A percentile compares a stretch with the other conserved stretches of the same genome.
phyloP scores from a whole-genome alignment of 345 rosid species.

The Acer campestre region DNA sequence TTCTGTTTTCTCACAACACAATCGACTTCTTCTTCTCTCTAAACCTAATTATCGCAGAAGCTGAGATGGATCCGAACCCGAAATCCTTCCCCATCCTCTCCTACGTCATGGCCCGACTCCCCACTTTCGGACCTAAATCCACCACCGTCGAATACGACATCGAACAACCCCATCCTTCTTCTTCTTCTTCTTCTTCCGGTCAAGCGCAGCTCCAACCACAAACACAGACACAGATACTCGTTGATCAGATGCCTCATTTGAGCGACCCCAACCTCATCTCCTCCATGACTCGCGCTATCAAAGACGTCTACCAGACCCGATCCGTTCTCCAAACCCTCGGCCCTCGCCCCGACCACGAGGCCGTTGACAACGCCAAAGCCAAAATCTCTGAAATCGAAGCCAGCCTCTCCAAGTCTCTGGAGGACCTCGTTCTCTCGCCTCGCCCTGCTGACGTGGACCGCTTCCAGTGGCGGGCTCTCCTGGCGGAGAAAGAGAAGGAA shows the following conservation, averaged over 20 bases:
- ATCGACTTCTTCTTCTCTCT: not conserved
- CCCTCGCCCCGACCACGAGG: conserved; percentile 90
- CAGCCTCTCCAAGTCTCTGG: conserved; percentile 61
- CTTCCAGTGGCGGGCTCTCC: conserved; percentile 52
- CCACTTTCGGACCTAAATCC: conserved; percentile 57
- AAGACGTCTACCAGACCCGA: conserved; percentile 82
- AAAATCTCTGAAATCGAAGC: conserved; percentile 63
- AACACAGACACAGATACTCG: conserved; percentile 26
- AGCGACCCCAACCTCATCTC: conserved; percentile 66
- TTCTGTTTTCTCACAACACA: not conserved
- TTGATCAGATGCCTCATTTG: conserved; percentile 64
- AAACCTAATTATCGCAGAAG: too few relatives aligned
- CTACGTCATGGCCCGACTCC: conserved; percentile 73
- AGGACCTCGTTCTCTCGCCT: conserved; percentile 67
- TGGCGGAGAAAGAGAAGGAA: conserved; percentile 62
- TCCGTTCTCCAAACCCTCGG: conserved; percentile 80
- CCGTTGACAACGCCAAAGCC: conserved; percentile 70
- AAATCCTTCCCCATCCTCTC: conserved; percentile 77
- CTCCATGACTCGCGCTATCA: conserved; percentile 70
- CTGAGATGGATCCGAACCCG: conserved; percentile 72
- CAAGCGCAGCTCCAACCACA: not conserved
- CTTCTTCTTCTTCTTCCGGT: conserved; percentile 11
- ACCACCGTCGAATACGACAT: conserved; percentile 30
- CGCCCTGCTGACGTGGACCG: conserved; percentile 55
- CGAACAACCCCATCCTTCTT: conserved; percentile 41